Percentiles rank a stretch among this genome's conserved stretches.
Evolutionary conservation across 225 moss, liverwort and hornwort genomes (phyloP).

Genomic region (Pleurozium schreberi): DNA sequence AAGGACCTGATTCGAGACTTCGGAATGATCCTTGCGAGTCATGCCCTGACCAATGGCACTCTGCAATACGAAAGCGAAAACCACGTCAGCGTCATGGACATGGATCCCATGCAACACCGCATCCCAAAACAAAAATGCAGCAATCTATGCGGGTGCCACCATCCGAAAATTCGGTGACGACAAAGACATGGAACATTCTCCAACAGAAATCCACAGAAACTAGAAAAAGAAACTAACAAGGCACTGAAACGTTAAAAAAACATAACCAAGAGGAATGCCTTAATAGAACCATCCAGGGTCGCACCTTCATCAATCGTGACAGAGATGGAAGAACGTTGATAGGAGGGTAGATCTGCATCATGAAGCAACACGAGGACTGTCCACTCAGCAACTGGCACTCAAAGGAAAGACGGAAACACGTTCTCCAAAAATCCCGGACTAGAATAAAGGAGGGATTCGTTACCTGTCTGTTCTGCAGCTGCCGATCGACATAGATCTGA

Average conservation of each 20-base stretch:
- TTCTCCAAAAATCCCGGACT: not conserved
- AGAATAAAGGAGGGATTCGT: not conserved
- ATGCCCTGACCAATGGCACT: constrained; percentile 89
- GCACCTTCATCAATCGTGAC: constrained; percentile 90
- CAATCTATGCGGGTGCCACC: not conserved
- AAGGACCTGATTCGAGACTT: constrained; percentile 44
- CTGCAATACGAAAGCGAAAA: constrained; percentile 8
- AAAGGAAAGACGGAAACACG: not conserved
- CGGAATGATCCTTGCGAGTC: constrained; percentile 91
- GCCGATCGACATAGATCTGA: constrained; percentile 81
- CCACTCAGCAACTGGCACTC: not conserved
- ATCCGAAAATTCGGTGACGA: too few species aligned
- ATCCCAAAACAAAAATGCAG: not conserved
- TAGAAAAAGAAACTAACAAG: not conserved
- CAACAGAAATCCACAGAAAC: too few species aligned
- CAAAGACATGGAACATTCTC: not conserved
- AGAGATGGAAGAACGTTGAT: constrained; percentile 89
- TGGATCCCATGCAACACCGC: not conserved
- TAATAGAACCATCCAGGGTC: not conserved
- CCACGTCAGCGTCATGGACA: not conserved
- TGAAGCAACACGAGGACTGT: not conserved
- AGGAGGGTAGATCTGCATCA: constrained; percentile 85
- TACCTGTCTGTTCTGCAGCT: constrained; percentile 90
- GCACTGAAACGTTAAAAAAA: not conserved
- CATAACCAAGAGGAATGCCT: not conserved